Evolutionary conservation across 225 moss, liverwort and hornwort genomes (phyloP).

Genomic region (Physcomitrellopsis africana): DNA sequence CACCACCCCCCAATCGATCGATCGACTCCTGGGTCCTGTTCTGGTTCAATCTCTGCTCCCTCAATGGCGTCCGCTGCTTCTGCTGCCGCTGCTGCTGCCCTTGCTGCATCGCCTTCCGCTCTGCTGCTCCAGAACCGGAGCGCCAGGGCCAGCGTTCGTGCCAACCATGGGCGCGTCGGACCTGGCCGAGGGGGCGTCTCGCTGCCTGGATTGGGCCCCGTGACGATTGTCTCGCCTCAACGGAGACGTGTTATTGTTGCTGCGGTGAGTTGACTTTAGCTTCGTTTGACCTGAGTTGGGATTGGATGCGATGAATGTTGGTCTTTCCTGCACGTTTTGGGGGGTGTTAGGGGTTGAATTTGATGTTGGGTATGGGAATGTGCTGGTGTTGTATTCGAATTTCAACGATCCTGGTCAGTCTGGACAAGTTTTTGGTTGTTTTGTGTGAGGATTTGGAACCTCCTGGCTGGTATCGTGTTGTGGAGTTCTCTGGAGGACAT

Average conservation of each 20-base stretch:
- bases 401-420: too few species aligned
- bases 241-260: constrained; percentile 22
- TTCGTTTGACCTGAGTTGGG: neutral
- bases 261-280: constrained; percentile 36
- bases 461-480: too few species aligned
- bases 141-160: constrained; percentile 7
- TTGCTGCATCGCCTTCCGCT: constrained; percentile 12
- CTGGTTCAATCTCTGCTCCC: too few species aligned
- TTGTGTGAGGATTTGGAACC: too few species aligned
- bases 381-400: too few species aligned
- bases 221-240: neutral
- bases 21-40: too few species aligned
- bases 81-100: constrained; percentile 20
- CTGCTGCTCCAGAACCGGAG: neutral
- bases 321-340: neutral
- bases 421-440: too few species aligned
- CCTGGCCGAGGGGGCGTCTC: neutral
- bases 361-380: neutral
- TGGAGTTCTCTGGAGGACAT: too few species aligned
- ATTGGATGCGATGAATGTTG: neutral
- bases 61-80: constrained; percentile 34
- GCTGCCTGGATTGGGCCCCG: constrained; percentile 22
- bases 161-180: neutral
- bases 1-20: too few species aligned
- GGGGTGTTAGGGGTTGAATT: too few species aligned